These are phyloP conservation scores for Babesia ovata DNA, from an alignment of 169 alveolate genomes.

Conservation along the genomic window DNA sequence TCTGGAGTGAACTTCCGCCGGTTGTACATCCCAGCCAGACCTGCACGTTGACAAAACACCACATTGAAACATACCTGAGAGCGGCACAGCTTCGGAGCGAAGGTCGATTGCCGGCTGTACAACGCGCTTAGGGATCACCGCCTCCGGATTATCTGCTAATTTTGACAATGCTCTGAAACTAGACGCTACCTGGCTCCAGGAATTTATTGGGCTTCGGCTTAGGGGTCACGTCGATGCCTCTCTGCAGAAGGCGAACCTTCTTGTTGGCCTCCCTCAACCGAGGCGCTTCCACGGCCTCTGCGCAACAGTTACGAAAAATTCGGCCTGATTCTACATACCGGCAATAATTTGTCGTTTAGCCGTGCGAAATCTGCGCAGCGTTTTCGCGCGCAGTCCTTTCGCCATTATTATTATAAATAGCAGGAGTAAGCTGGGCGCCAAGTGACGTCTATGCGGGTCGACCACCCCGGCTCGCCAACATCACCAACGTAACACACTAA, in stretches of 20 bases:
- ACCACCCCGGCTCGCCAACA: too few relatives aligned
- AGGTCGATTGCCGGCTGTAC: conserved; percentile 77
- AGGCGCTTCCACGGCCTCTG: conserved; percentile 45
- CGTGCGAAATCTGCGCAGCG: conserved; percentile 77
- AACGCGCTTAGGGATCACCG: conserved; percentile 61
- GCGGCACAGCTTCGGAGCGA: conserved; percentile 79
- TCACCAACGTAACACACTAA: too few relatives aligned
- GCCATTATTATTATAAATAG: conserved; percentile 63
- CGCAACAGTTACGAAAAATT: background rate
- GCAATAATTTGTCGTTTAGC: conserved; percentile 74
- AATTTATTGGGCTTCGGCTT: conserved; percentile 71
- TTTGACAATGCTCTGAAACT: background rate
- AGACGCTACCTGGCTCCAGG: conserved; percentile 75
- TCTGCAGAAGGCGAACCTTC: conserved; percentile 56
- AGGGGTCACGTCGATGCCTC: conserved; percentile 62
- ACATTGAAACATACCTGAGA: conserved; percentile 66
- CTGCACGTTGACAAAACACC: conserved; percentile 31
- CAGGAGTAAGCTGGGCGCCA: too few relatives aligned
- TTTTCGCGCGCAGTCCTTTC: conserved; percentile 80
- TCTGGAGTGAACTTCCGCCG: conserved; percentile 70
- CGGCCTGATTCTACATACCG: conserved; percentile 56
- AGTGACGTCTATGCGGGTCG: too few relatives aligned
- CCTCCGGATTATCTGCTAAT: conserved; percentile 51
- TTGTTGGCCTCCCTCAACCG: conserved; percentile 41
- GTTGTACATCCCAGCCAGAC: conserved; percentile 72